phyloP scores from a whole-genome alignment of 2,329 filamentous ascomycete genomes.

The Colletotrichum liriopes region DNA sequence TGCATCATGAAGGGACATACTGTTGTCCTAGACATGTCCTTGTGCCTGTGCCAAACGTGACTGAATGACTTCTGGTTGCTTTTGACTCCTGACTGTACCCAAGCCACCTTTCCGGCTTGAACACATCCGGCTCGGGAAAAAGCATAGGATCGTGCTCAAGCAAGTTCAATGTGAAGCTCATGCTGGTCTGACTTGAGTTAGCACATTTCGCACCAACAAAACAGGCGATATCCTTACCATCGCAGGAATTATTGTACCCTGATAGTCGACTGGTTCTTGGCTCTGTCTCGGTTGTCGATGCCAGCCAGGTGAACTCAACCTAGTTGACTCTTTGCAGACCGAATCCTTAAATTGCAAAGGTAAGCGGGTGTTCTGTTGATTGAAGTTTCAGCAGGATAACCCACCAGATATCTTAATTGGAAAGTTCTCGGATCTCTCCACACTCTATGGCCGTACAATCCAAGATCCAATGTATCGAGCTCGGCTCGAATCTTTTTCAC shows the following conservation, averaged over 20 bases:
- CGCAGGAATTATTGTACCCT: constrained; percentile 28
- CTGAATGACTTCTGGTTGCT: constrained; percentile 4
- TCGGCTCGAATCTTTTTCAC: constrained; percentile 34
- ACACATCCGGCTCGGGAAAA: constrained; percentile 34
- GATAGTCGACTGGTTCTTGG: constrained; percentile 13
- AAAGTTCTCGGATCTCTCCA: constrained; percentile 38
- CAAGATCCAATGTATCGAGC: constrained; percentile 39
- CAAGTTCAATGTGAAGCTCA: constrained; percentile 41
- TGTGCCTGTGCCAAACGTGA: constrained; percentile 42
- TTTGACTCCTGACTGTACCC: constrained; percentile 14
- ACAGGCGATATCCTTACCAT: neutral
- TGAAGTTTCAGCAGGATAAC: neutral
- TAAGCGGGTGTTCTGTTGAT: neutral
- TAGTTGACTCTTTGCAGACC: constrained; percentile 42
- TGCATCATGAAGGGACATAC: constrained; percentile 7
- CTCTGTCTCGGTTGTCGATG: constrained; percentile 43
- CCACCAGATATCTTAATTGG: constrained; percentile 38
- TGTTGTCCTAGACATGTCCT: constrained; percentile 44
- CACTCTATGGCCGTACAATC: constrained; percentile 30
- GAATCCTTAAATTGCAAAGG: constrained; percentile 31
- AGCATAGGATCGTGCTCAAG: constrained; percentile 40
- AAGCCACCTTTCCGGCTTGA: constrained; percentile 43
- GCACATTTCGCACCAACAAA: too few relatives aligned
- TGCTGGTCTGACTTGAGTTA: constrained; percentile 28
- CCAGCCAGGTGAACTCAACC: constrained; percentile 43